A percentile compares a stretch with the other conserved stretches of the same genome.
Evolutionary conservation across 2,329 filamentous ascomycete genomes (phyloP).

Genomic region (Herpotrichia juniperi): DNA sequence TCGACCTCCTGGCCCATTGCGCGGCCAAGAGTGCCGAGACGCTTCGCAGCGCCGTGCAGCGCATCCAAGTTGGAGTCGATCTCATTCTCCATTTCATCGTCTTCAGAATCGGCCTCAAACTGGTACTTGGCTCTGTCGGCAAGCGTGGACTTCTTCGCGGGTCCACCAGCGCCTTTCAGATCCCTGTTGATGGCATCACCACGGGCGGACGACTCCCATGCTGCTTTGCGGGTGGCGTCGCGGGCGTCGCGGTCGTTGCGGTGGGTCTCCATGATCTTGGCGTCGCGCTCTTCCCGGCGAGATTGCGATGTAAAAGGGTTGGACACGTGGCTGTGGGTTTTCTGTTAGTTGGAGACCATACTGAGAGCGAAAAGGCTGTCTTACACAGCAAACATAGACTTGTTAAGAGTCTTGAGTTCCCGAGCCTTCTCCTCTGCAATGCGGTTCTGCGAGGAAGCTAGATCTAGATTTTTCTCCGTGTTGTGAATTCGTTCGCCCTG

Average conservation of each 20-base stretch:
- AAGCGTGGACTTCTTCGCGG: slow-evolving; percentile 26
- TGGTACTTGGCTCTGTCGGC: slow-evolving; percentile 28
- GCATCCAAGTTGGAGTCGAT: slow-evolving; percentile 46
- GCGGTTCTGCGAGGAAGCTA: slow-evolving; percentile 77
- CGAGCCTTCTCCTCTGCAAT: slow-evolving; percentile 80
- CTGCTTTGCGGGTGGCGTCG: slow-evolving; percentile 62
- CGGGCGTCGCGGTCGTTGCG: slow-evolving; percentile 61
- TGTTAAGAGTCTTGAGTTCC: slow-evolving; percentile 84
- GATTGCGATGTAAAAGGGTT: slow-evolving; percentile 68
- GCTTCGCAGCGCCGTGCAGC: slow-evolving; percentile 62
- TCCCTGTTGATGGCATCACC: slow-evolving; percentile 27
- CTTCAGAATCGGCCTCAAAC: slow-evolving; percentile 40
- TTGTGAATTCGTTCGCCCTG: slow-evolving; percentile 44
- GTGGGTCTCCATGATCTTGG: slow-evolving; percentile 71
- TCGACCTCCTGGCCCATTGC: slow-evolving; percentile 79
- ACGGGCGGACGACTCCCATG: slow-evolving; percentile 44
- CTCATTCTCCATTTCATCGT: slow-evolving; percentile 70
- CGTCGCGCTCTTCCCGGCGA: slow-evolving; percentile 59
- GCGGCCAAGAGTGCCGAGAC: slow-evolving; percentile 74
- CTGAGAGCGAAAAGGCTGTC: slow-evolving; percentile 49
- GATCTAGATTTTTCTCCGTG: slow-evolving; percentile 78
- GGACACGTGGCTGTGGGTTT: not conserved
- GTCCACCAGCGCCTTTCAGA: slow-evolving; percentile 15
- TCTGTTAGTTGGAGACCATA: slow-evolving; percentile 21
- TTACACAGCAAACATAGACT: slow-evolving; percentile 88